A percentile compares a stretch with the other conserved stretches of the same genome.
Evolutionary conservation across 192 early-diverging fungal species (phyloP).

Genomic region (Mortierella claussenii): DNA sequence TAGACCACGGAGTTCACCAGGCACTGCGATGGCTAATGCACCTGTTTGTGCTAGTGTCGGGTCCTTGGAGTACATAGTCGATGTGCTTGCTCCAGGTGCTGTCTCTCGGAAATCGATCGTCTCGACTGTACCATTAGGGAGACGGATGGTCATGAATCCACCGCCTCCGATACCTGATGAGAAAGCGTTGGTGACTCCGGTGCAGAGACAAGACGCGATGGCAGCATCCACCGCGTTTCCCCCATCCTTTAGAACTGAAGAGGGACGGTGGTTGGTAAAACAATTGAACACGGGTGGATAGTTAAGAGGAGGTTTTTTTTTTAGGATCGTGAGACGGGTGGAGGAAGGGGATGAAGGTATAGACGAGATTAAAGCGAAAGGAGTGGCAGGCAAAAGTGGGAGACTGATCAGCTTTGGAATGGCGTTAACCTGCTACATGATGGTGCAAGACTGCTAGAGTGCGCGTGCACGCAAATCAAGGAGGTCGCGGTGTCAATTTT

Average conservation of each 20-base stretch:
- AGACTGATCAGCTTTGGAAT: too few species aligned
- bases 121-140: constrained; percentile 65
- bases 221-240: constrained; percentile 92
- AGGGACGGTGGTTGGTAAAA: background rate
- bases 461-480: too few species aligned
- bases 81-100: constrained; percentile 75
- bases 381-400: too few species aligned
- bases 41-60: constrained; percentile 75
- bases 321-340: too few species aligned
- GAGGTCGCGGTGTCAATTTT: too few species aligned
- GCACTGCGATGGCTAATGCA: constrained; percentile 80
- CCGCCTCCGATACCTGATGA: constrained; percentile 95
- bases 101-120: constrained; percentile 92
- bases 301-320: too few species aligned
- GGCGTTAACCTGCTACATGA: too few species aligned
- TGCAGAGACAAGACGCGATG: constrained; percentile 86
- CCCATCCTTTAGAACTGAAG: constrained; percentile 76
- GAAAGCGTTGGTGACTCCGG: constrained; percentile 88
- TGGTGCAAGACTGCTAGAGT: too few species aligned
- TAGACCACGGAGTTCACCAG: constrained; percentile 92
- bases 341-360: background rate
- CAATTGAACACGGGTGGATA: too few species aligned
- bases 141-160: constrained; percentile 90
- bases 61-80: constrained; percentile 83
- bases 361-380: background rate